These are phyloP conservation scores for Cyamopsis tetragonoloba DNA, from an alignment of 306 rosid species.

Conservation along the genomic window DNA sequence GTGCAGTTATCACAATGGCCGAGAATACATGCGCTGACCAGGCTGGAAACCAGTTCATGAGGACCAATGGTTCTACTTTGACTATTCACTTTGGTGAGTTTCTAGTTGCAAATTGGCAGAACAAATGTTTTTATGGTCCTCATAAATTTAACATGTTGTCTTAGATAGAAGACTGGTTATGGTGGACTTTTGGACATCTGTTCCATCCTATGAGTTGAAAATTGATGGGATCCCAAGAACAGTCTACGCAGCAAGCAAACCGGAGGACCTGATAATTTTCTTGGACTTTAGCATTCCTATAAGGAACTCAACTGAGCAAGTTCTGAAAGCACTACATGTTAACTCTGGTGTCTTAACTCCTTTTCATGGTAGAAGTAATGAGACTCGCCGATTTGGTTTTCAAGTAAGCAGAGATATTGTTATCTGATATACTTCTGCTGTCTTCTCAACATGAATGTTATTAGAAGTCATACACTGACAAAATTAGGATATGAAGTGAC, in stretches of 20 bases:
- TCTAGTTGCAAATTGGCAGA: neutral
- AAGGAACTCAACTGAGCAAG: constrained; percentile 51
- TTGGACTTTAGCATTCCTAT: constrained; percentile 58
- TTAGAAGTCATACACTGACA: neutral
- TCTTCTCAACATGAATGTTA: neutral
- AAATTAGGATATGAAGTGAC: neutral
- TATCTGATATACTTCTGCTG: neutral
- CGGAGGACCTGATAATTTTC: constrained; percentile 48
- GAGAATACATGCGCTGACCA: constrained; percentile 48
- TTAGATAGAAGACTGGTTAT: constrained; percentile 63
- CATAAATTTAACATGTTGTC: neutral
- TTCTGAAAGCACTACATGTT: constrained; percentile 42
- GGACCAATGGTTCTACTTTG: constrained; percentile 46
- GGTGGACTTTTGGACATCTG: constrained; percentile 69
- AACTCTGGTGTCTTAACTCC: constrained; percentile 41
- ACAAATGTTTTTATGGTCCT: neutral
- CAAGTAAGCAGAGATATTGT: constrained; percentile 37
- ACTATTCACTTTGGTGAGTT: constrained; percentile 55
- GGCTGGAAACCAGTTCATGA: constrained; percentile 54
- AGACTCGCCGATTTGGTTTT: constrained; percentile 45
- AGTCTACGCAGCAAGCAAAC: constrained; percentile 52
- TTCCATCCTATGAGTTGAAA: constrained; percentile 56
- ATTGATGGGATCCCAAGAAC: constrained; percentile 58
- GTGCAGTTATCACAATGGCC: constrained; percentile 36
- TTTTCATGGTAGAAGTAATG: constrained; percentile 30